These are phyloP conservation scores for Corymbia maculata DNA, from an alignment of 345 rosid genomes.

Conservation along the genomic window DNA sequence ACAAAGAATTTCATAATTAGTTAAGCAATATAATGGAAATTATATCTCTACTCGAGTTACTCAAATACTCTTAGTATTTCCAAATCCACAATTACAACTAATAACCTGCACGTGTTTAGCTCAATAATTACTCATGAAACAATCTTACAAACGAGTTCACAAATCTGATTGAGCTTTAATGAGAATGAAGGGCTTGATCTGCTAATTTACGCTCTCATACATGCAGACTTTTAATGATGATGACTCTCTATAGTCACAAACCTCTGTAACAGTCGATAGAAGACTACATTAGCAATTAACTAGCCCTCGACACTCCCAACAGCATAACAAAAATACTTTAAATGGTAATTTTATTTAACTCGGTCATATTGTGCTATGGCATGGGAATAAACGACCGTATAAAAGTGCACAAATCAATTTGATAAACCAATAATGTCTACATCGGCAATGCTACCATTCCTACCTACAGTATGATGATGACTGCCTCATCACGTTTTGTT, in stretches of 20 bases:
- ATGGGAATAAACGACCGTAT: not conserved
- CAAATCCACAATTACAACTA: not conserved
- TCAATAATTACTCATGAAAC: not conserved
- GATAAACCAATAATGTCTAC: not conserved
- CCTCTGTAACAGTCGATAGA: not conserved
- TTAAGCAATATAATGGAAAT: not conserved
- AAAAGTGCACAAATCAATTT: not conserved
- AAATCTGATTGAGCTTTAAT: not conserved
- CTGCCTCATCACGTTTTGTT: too few species aligned
- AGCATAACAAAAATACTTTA: not conserved
- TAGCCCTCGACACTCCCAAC: not conserved
- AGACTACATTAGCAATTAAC: not conserved
- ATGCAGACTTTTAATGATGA: not conserved
- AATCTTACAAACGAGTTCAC: not conserved
- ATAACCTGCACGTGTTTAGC: not conserved
- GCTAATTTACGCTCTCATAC: not conserved
- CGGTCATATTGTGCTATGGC: not conserved
- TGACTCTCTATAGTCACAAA: not conserved
- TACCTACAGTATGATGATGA: not conserved
- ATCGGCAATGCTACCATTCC: not conserved
- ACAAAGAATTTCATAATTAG: not conserved
- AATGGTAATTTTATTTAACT: not conserved
- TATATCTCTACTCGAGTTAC: not conserved
- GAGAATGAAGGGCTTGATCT: not conserved
- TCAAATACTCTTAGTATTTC: not conserved